These are phyloP conservation scores for Antrodiella citrinella DNA, from an alignment of 768 basidiomycete species.

Conservation along the genomic window DNA sequence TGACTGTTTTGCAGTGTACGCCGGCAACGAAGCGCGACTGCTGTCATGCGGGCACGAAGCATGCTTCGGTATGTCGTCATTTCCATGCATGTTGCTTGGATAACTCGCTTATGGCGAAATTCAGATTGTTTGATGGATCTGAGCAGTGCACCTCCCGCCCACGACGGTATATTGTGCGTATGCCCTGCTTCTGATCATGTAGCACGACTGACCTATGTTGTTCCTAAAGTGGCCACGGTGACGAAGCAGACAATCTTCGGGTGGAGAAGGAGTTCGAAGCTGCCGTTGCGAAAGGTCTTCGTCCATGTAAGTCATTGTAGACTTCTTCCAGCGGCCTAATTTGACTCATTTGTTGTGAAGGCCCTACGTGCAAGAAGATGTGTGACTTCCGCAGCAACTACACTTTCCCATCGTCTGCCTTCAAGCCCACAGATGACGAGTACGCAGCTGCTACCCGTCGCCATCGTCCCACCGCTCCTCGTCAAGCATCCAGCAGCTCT, in stretches of 20 bases:
- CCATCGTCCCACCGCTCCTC: conserved; percentile 19
- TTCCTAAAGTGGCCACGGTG: conserved; percentile 39
- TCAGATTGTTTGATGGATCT: conserved; percentile 51
- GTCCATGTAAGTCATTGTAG: conserved; percentile 50
- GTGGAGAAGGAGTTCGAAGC: conserved; percentile 49
- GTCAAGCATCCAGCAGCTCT: neutral
- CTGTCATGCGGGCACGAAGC: conserved; percentile 61
- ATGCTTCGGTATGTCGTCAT: conserved; percentile 39
- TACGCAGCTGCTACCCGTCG: conserved; percentile 32
- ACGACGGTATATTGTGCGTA: conserved; percentile 54
- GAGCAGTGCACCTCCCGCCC: conserved; percentile 41
- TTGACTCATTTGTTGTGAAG: conserved; percentile 23
- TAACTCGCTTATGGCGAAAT: too few species aligned
- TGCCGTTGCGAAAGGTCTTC: conserved; percentile 47
- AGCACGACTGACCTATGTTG: conserved; percentile 2
- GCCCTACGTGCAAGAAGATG: conserved; percentile 64
- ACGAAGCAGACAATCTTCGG: conserved; percentile 45
- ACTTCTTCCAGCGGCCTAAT: too few species aligned
- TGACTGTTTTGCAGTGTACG: conserved; percentile 38
- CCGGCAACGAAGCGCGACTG: conserved; percentile 46
- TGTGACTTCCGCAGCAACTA: conserved; percentile 41
- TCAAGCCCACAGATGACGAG: conserved; percentile 60
- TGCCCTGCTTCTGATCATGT: neutral
- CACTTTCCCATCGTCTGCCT: conserved; percentile 57
- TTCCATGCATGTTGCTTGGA: neutral